These are phyloP conservation scores for Chalciporus pseudorubinellus DNA, from an alignment of 768 basidiomycete genomes.

Conservation along the genomic window DNA sequence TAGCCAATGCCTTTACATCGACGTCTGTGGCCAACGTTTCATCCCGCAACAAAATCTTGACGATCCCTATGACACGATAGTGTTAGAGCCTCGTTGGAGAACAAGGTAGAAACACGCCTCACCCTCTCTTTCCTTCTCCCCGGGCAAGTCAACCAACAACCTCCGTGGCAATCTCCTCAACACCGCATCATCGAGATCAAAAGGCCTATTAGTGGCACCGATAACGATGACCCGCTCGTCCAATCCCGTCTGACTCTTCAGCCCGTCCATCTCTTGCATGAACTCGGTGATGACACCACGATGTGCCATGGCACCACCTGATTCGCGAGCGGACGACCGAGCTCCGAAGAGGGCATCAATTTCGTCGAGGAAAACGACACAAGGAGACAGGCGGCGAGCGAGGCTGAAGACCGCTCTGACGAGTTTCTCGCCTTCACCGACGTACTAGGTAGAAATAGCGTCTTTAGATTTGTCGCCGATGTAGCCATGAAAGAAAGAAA, in stretches of 20 bases:
- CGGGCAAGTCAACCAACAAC: conserved; percentile 85
- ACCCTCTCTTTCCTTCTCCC: conserved; percentile 84
- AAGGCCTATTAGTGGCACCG: conserved; percentile 91
- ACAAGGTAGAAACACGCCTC: conserved; percentile 16
- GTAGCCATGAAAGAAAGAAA: background rate
- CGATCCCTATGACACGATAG: conserved; percentile 56
- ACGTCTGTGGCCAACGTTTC: conserved; percentile 68
- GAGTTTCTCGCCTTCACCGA: conserved; percentile 87
- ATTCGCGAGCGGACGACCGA: conserved; percentile 71
- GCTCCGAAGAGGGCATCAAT: conserved; percentile 92
- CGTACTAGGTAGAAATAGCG: conserved; percentile 51
- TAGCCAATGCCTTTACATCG: conserved; percentile 57
- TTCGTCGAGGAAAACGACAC: conserved; percentile 93
- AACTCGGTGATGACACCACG: conserved; percentile 88
- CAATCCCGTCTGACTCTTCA: conserved; percentile 54
- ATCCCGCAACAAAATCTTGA: conserved; percentile 83
- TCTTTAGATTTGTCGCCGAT: background rate
- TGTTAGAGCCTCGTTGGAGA: conserved; percentile 3
- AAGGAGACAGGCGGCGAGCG: conserved; percentile 82
- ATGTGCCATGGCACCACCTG: conserved; percentile 79
- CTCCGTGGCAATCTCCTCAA: conserved; percentile 84
- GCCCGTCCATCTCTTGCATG: conserved; percentile 96
- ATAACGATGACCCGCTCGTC: conserved; percentile 87
- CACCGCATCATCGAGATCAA: conserved; percentile 90
- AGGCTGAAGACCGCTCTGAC: conserved; percentile 87